These are phyloP conservation scores for Raffaelea ambrosiae DNA, from an alignment of 2,329 filamentous ascomycete species.

Conservation along the genomic window DNA sequence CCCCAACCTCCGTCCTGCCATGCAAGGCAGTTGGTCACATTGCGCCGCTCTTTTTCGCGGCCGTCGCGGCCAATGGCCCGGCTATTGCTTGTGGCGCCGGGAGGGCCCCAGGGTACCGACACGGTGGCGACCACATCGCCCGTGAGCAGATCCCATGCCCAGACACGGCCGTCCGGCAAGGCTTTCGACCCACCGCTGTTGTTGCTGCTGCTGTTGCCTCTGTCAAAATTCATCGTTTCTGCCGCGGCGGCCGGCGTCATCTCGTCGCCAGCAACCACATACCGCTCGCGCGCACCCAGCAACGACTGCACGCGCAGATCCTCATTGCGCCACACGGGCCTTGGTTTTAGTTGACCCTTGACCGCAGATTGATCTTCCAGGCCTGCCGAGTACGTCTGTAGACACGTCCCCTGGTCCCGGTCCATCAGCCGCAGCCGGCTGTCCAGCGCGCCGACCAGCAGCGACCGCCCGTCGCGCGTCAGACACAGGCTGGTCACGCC, in stretches of 20 bases:
- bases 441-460: slow-evolving; percentile 70
- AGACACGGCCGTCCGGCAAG: slow-evolving; percentile 50
- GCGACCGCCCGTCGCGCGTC: slow-evolving; percentile 62
- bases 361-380: background rate
- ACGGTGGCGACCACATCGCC: slow-evolving; percentile 60
- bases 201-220: slow-evolving; percentile 6
- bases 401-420: slow-evolving; percentile 59
- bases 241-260: slow-evolving; percentile 25
- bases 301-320: slow-evolving; percentile 67
- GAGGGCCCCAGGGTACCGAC: slow-evolving; percentile 42
- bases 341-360: background rate
- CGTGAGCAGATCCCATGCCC: slow-evolving; percentile 77
- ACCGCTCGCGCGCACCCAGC: slow-evolving; percentile 66
- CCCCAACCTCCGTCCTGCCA: slow-evolving; percentile 56
- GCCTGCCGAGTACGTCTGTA: slow-evolving; percentile 54
- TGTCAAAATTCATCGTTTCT: too few species aligned
- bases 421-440: slow-evolving; percentile 75
- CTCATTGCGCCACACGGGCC: slow-evolving; percentile 54
- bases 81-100: slow-evolving; percentile 33
- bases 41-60: slow-evolving; percentile 49
- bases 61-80: slow-evolving; percentile 50
- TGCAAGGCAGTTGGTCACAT: slow-evolving; percentile 53
- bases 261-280: slow-evolving; percentile 77
- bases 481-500: slow-evolving; percentile 68
- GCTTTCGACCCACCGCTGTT: background rate